Evolutionary conservation across 2,329 filamentous ascomycete species (phyloP).

Genomic region (Penicillium sp.): DNA sequence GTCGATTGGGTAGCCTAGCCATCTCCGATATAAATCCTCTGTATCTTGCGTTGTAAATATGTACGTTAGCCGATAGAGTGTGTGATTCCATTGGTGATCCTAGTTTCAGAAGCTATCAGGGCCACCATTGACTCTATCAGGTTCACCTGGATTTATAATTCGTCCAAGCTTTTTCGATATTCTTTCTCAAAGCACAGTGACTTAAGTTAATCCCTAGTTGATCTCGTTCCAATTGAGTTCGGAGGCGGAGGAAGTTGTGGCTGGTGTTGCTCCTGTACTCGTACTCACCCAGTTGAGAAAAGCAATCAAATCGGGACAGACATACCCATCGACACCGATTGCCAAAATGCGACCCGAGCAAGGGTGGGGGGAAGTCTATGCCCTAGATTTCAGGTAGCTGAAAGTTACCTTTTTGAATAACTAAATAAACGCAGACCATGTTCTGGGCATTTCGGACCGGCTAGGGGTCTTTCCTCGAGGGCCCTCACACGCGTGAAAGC

Average conservation of each 20-base stretch:
- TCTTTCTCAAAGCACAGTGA: conserved; percentile 50
- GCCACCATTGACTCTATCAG: background rate
- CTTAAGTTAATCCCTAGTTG: conserved; percentile 69
- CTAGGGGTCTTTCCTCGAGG: conserved; percentile 54
- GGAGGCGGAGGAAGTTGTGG: background rate
- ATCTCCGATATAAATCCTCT: background rate
- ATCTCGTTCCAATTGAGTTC: conserved; percentile 56
- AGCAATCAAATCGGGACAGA: conserved; percentile 66
- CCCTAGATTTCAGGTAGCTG: background rate
- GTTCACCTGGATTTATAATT: background rate
- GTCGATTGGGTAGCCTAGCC: background rate
- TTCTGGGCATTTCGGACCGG: conserved; percentile 53
- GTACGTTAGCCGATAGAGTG: background rate
- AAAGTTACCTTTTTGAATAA: conserved; percentile 22
- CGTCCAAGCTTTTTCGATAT: background rate
- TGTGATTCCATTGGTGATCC: background rate
- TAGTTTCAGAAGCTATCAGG: background rate
- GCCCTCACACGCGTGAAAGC: conserved; percentile 53
- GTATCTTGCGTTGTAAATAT: background rate
- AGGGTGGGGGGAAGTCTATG: conserved; percentile 55
- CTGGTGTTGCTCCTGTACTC: conserved; percentile 28
- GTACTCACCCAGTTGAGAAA: conserved; percentile 63
- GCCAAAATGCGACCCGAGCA: conserved; percentile 61
- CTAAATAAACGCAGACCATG: conserved; percentile 58
- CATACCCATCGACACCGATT: conserved; percentile 58